These are phyloP conservation scores for Penicillium bovifimosum DNA, from an alignment of 495 filamentous ascomycete genomes.

Conservation along the genomic window DNA sequence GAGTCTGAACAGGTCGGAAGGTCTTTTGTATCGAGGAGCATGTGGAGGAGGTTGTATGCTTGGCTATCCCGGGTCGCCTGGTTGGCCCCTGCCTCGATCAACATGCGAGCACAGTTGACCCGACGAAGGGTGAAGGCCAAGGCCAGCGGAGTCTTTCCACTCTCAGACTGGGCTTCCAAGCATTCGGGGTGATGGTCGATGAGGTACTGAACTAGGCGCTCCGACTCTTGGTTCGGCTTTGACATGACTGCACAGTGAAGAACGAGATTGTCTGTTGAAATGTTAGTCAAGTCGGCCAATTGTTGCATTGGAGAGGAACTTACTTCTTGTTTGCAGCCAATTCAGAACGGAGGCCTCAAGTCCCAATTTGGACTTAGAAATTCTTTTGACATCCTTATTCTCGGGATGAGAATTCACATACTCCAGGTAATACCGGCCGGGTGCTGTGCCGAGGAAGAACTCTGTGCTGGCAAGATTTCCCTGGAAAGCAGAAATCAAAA, in stretches of 20 bases:
- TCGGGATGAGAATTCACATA: conserved; percentile 45
- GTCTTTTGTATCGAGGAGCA: conserved; percentile 31
- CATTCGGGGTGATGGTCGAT: conserved; percentile 51
- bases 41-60: conserved; percentile 57
- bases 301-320: conserved; percentile 8
- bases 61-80: conserved; percentile 48
- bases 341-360: conserved; percentile 53
- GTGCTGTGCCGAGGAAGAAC: conserved; percentile 65
- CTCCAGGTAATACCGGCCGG: conserved; percentile 54
- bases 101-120: conserved; percentile 46
- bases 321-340: conserved; percentile 54
- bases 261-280: conserved; percentile 48
- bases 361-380: conserved; percentile 48
- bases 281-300: not conserved
- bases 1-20: conserved; percentile 6
- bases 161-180: conserved; percentile 49
- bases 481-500: conserved; percentile 50
- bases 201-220: conserved; percentile 56
- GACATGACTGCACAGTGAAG: conserved; percentile 61
- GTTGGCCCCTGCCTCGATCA: conserved; percentile 61
- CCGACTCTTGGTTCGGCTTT: conserved; percentile 30
- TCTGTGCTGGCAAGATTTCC: conserved; percentile 58
- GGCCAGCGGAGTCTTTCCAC: conserved; percentile 56
- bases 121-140: conserved; percentile 50
- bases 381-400: conserved; percentile 49